Evolutionary conservation across 306 rosid genomes (phyloP), one percentile per base, ranked within the genome.

Genomic region (Luffa aegyptiaca): DNA sequence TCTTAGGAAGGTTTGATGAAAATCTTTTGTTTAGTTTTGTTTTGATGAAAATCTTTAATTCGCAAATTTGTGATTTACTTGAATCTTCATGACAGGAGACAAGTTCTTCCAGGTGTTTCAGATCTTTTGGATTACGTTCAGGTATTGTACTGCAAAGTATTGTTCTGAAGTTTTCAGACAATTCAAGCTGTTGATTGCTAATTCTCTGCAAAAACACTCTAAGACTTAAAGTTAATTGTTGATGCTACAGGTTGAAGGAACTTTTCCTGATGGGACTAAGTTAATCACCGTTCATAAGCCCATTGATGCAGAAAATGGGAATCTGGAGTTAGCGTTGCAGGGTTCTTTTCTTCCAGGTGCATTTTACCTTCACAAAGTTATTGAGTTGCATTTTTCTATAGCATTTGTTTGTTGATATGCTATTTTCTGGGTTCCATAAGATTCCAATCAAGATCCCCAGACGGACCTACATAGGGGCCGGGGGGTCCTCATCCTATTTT

Each of bases 261-360:
- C 97, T 72, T 93, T 93, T 83, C 89, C 76, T 56, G 99, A 93
- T 83, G 97, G 99, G 76, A 95, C 96, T 70, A 91, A 93, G 87
- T 87, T 95, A 84, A 75, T 95, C 82, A 93, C 99, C 61, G 36
- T 93, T 86, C 97, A 93, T 65, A 89, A 84, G 20, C 85, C 97
- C 36, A 81, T 95, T 79, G 93, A 87, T 41, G 16, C 82, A 72
- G 97, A 92, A 78, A 83, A 90, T 83, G 97, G 99, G 73, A 79
- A 91, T 84, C 88, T 95, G 66, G 97, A 89, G 82, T 88, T 84
- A 76, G 99, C 97, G 55, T 86, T 95, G 75, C 84, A 80, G 70
- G 96, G 96, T 84, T 90, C 99, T 73, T 95, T 95, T 84, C 97
- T 95, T 86, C 97, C 97, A 81, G 97, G 97, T 95, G 81, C 83